Conservation (phyloP, 73 alveolate species). For the Tetrahymena elliotti region DNA sequence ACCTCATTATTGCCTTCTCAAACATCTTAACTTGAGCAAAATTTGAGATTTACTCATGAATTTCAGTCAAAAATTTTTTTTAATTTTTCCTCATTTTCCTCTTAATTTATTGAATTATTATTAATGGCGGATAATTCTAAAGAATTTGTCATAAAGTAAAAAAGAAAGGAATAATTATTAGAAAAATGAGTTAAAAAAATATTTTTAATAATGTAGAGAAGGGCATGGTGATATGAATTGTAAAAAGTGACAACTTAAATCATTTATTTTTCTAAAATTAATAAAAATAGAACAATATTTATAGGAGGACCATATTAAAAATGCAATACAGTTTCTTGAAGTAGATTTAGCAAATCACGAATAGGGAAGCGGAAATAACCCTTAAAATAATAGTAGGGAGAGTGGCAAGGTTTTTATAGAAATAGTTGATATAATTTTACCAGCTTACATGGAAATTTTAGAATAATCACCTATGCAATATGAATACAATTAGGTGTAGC, state of each 20-base stretch:
- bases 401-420: not conserved
- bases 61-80: not conserved
- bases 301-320: not conserved
- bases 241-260: not conserved
- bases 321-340: not conserved
- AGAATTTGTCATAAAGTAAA: not conserved
- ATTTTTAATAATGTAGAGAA: not conserved
- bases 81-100: not conserved
- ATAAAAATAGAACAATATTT: not conserved
- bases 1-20: not conserved
- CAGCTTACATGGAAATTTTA: not conserved
- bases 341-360: not conserved
- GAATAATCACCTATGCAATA: not conserved
- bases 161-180: not conserved
- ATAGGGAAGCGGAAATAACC: not conserved
- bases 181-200: not conserved
- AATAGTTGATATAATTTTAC: not conserved
- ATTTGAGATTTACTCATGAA: not conserved
- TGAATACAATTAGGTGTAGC: not conserved
- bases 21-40: not conserved
- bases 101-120: not conserved
- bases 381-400: not conserved
- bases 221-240: not conserved
- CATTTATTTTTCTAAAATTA: not conserved
- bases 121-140: not conserved